Percentiles rank a stretch among this genome's conserved stretches.
Conservation (phyloP, 345 rosid genomes). For the Raphanus sativus region DNA sequence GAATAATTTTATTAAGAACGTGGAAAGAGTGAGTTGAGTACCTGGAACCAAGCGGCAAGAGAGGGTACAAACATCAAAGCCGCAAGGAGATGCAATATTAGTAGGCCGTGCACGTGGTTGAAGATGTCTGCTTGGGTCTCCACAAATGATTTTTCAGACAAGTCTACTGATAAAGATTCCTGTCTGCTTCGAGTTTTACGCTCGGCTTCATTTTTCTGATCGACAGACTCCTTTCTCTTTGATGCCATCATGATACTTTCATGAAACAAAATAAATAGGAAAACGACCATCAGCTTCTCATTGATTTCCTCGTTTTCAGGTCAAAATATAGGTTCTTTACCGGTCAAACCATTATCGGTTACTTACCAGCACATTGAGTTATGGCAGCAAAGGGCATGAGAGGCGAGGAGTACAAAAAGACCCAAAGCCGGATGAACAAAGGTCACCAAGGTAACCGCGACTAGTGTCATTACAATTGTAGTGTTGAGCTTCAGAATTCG, state of each 20-base stretch:
- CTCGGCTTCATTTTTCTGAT: constrained; percentile 42
- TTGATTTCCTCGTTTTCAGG: background rate
- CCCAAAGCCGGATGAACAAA: constrained; percentile 92
- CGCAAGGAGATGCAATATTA: constrained; percentile 75
- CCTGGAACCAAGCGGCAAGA: constrained; percentile 91
- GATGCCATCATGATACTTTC: constrained; percentile 73
- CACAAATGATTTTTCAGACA: constrained; percentile 53
- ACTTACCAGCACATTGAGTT: constrained; percentile 73
- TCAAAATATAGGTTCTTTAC: background rate
- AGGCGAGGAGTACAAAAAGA: constrained; percentile 58
- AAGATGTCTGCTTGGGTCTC: constrained; percentile 86
- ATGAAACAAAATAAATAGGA: constrained; percentile 33
- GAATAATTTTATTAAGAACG: background rate
- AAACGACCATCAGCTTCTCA: constrained; percentile 32
- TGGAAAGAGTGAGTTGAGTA: constrained; percentile 32
- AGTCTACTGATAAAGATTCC: constrained; percentile 38
- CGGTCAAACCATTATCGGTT: background rate
- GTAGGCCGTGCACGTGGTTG: constrained; percentile 77
- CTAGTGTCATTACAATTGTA: constrained; percentile 51
- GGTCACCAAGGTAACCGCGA: constrained; percentile 61
- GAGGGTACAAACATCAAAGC: constrained; percentile 90
- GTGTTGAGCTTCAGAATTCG: constrained; percentile 65
- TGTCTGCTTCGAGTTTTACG: constrained; percentile 43
- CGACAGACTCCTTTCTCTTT: constrained; percentile 50
- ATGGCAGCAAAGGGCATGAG: constrained; percentile 76